Base-by-base conservation (phyloP, 179 eudicot genomes). In the Nepenthes alata region DNA sequence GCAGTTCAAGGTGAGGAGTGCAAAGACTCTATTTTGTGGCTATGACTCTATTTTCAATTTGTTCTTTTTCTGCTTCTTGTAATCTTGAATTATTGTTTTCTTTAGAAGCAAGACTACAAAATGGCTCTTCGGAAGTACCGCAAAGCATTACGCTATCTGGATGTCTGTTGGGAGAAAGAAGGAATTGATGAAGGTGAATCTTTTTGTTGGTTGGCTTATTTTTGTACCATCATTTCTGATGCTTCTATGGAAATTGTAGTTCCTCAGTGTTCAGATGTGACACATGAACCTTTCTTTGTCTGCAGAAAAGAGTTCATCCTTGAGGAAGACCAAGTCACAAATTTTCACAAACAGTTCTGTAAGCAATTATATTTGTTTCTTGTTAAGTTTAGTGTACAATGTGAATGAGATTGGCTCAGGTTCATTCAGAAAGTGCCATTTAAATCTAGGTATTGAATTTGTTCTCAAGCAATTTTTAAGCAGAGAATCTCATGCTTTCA, bases 71-170 rank as follows among this genome's bases (percentile, higher is more conserved):
- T 64, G 35, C 10, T 13, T 48, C 49, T 47, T 1, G 6, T 35
- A 47, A 35, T 36, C 39, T 49, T 25, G 48, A 51, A 7, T 58
- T 47, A 9, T 41, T 16, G 37, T 61, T 51, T 57, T 69, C 37
- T 70, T 59, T 80, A 91, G 97, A 84, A 85, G 70, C 91, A 85
- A 77, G 95, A 91, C 63, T 85, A 83, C 63, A 88, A 75, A 58
- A 91, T 91, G 96, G 97, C 96, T 72, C 75, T 88, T 37, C 68
- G 88, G 67, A 91, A 91, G 77, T 91, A 91, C 61, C 72, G 85
- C 25, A 91, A 91, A 64, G 91, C 96, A 41, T 72, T 88, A 62
- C 84, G 89, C 35, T 91, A 91, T 71, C 67, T 91, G 63, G 97
- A 91, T 67, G 74, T 66, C 8, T 85, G 94, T 68, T 91, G 97